Evolutionary conservation across 164 flowering plant genomes (phyloP), one percentile per base, ranked within the genome.

Genomic region (Santalum album): DNA sequence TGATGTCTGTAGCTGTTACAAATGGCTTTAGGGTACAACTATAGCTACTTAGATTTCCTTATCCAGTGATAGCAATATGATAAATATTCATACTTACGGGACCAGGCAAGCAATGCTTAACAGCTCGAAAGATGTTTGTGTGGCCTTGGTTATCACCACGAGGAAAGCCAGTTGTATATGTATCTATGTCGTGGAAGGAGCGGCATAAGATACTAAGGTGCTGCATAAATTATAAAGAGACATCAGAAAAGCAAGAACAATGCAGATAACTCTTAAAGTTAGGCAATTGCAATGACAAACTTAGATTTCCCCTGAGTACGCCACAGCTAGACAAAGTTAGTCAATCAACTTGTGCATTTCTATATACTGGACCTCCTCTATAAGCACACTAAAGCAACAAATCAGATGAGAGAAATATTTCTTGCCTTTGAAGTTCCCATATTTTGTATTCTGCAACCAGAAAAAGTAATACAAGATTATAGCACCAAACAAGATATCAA

Each of bases 61-160:
- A n/a, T 29, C 4, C 24, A 21, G 25, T 4, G 35, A 9, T 38
- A 47, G n/a, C 35, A 36, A 24, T 22, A 16, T 57, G 38, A 35
- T 27, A 54, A 45, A 45, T 12, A 36, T 51, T 26, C 16, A 53
- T 68, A 21, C 95, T 87, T 76, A 90, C 97, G 44, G 96, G 98
- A 18, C 98, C 98, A 56, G 98, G 98, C 63, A 87, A 70, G 78
- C 91, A 87, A 53, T 79, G 98, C 69, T 83, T 87, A 20, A 84
- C 90, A 57, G 77, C 80, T 67, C 96, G 87, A 61, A 90, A 90
- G 27, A 83, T 70, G 72, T 76, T 71, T n/a, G 78, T 62, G 57
- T 69, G 81, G 52, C 95, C 97, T 59, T 73, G 82, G 44, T 69
- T 70, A 70, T 70, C 80, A 49, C 96, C 96, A 52, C 88, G 73